phyloP scores from a whole-genome alignment of 108 stramenopile species.

The Cyclotella kingstonii region DNA sequence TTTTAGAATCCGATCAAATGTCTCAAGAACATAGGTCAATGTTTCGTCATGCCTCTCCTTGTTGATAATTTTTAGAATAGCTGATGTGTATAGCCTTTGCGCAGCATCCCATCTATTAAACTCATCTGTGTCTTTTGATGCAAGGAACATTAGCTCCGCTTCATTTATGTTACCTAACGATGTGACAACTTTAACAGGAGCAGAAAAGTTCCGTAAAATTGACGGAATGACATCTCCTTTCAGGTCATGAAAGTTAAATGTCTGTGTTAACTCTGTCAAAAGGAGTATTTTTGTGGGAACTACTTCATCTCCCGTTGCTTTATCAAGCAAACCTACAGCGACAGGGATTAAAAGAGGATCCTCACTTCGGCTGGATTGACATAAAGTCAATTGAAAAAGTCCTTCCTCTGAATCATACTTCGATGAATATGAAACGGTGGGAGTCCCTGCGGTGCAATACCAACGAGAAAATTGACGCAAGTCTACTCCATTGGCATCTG shows the following conservation, averaged over 20 bases:
- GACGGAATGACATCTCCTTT: constrained; percentile 86
- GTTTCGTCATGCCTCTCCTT: constrained; percentile 16
- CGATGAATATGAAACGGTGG: constrained; percentile 67
- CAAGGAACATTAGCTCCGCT: constrained; percentile 54
- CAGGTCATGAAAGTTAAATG: constrained; percentile 76
- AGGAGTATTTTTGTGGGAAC: constrained; percentile 78
- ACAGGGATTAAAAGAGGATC: constrained; percentile 93
- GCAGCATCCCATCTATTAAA: constrained; percentile 79
- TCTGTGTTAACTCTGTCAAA: constrained; percentile 78
- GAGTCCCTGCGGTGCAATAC: constrained; percentile 95
- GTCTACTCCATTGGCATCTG: constrained; percentile 89
- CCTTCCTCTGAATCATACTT: constrained; percentile 51
- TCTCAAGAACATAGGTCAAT: constrained; percentile 34
- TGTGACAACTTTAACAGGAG: constrained; percentile 86
- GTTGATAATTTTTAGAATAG: constrained; percentile 38
- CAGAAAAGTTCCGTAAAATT: constrained; percentile 88
- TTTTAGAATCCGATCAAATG: constrained; percentile 43
- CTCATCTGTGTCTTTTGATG: constrained; percentile 72
- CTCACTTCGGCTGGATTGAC: constrained; percentile 52
- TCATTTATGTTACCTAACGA: constrained; percentile 22
- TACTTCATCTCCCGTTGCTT: constrained; percentile 76
- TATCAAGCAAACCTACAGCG: constrained; percentile 85
- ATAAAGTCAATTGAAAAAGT: constrained; percentile 54
- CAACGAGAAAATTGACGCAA: constrained; percentile 85
- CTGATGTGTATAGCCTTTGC: constrained; percentile 47